Percentiles rank a stretch among this genome's conserved stretches.
Evolutionary conservation across 1,139 yeast species (phyloP).

Genomic region (Nakaseomyces glabratus): DNA sequence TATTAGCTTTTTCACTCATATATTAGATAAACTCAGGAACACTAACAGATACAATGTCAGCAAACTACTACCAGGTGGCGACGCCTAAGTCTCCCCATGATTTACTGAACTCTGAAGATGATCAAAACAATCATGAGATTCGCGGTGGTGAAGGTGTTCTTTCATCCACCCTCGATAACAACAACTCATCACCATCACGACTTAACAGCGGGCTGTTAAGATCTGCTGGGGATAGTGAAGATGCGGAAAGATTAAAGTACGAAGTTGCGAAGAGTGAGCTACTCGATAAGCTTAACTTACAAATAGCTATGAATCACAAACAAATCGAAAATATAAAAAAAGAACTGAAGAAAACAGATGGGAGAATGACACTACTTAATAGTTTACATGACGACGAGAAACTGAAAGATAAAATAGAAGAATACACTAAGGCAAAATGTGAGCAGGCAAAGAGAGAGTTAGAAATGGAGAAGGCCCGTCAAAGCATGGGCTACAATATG

Average conservation of each 20-base stretch:
- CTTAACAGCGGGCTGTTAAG: conserved; percentile 6
- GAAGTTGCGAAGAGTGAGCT: conserved; percentile 29
- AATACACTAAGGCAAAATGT: conserved; percentile 14
- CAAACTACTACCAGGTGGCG: conserved; percentile 30
- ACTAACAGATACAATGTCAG: conserved; percentile 1
- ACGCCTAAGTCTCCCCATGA: conserved; percentile 38
- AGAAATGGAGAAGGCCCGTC: conserved; percentile 2
- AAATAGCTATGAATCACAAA: conserved; percentile 60
- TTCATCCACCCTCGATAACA: conserved; percentile 12
- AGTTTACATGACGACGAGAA: conserved; percentile 43
- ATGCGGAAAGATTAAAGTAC: conserved; percentile 25
- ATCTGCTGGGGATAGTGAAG: conserved; percentile 22
- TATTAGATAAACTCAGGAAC: conserved; percentile 1
- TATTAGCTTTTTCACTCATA: too few species aligned
- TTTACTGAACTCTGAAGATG: conserved; percentile 12
- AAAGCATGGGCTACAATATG: conserved; percentile 2
- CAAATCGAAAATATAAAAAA: conserved; percentile 51
- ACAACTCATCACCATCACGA: conserved; percentile 1
- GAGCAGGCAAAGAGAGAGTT: conserved; percentile 15
- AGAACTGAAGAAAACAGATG: conserved; percentile 57
- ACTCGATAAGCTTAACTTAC: conserved; percentile 48
- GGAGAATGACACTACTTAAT: conserved; percentile 47
- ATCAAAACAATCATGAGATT: too few species aligned
- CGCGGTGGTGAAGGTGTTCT: neutral
- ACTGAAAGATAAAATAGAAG: conserved; percentile 23